Percentiles rank a stretch among this genome's conserved stretches.
These are phyloP conservation scores for Aspergillus bombycis DNA, from an alignment of 2,329 filamentous ascomycete genomes.

Conservation along the genomic window DNA sequence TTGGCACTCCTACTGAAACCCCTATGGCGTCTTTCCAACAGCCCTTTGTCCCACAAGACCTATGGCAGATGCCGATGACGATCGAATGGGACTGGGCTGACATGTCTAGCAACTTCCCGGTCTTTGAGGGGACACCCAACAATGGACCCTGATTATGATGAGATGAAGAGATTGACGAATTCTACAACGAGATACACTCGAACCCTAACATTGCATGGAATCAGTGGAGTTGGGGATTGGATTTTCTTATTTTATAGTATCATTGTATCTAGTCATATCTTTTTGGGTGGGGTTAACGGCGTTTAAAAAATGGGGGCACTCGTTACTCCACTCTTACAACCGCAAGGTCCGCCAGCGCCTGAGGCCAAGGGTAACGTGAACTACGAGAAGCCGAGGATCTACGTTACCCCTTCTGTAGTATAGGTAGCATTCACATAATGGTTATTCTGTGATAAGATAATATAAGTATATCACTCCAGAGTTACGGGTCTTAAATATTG, in stretches of 20 bases:
- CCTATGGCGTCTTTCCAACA: conserved; percentile 67
- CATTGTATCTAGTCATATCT: neutral
- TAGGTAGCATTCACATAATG: neutral
- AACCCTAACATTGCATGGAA: conserved; percentile 1
- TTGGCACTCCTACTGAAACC: conserved; percentile 32
- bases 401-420: neutral
- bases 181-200: neutral
- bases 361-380: neutral
- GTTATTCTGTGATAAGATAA: neutral
- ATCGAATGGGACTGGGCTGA: conserved; percentile 84
- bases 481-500: neutral
- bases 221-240: conserved; percentile 8
- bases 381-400: neutral
- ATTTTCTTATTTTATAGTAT: neutral
- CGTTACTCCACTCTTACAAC: neutral
- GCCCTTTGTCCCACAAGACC: conserved; percentile 86
- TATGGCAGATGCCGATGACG: conserved; percentile 96
- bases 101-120: conserved; percentile 43
- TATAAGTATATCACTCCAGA: neutral
- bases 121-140: conserved; percentile 34
- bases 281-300: conserved; percentile 11
- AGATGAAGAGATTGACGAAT: conserved; percentile 18
- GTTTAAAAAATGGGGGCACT: conserved; percentile 7
- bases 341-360: neutral
- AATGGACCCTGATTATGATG: conserved; percentile 30